Percentiles rank a stretch among this genome's conserved stretches.
phyloP scores from a whole-genome alignment of 306 rosid species.

The Castanea crenata region DNA sequence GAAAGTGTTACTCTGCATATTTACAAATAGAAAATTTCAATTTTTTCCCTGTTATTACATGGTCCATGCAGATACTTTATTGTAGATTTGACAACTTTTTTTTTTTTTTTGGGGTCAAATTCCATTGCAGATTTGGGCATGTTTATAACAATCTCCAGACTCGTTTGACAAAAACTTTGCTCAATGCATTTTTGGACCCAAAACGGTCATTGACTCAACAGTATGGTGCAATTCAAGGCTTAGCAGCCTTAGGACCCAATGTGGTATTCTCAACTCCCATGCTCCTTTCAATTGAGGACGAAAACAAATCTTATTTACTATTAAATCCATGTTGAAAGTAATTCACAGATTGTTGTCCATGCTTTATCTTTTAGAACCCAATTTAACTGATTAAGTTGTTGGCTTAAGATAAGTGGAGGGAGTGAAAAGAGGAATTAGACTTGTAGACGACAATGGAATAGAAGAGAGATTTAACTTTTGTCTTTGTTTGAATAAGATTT shows the following conservation, averaged over 20 bases:
- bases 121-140: constrained; percentile 69
- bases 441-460: background rate
- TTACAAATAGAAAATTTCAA: background rate
- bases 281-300: constrained; percentile 17
- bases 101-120: background rate
- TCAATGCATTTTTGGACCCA: constrained; percentile 86
- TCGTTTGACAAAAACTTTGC: constrained; percentile 71
- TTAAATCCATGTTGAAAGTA: constrained; percentile 7
- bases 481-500: background rate
- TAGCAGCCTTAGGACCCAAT: constrained; percentile 69
- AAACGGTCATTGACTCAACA: constrained; percentile 79
- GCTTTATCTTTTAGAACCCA: background rate
- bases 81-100: background rate
- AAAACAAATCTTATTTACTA: background rate
- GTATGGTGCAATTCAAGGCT: constrained; percentile 86
- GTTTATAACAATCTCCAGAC: constrained; percentile 78
- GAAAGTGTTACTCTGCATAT: constrained; percentile 8
- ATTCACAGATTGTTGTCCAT: constrained; percentile 8
- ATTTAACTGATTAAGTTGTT: background rate
- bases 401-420: background rate
- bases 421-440: background rate
- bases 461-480: background rate
- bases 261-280: constrained; percentile 54
- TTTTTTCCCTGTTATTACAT: background rate
- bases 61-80: background rate